A percentile compares a stretch with the other conserved stretches of the same genome.
These are phyloP conservation scores for Nematocida sp. DNA, from an alignment of 371 early-diverging fungal species.

Conservation along the genomic window DNA sequence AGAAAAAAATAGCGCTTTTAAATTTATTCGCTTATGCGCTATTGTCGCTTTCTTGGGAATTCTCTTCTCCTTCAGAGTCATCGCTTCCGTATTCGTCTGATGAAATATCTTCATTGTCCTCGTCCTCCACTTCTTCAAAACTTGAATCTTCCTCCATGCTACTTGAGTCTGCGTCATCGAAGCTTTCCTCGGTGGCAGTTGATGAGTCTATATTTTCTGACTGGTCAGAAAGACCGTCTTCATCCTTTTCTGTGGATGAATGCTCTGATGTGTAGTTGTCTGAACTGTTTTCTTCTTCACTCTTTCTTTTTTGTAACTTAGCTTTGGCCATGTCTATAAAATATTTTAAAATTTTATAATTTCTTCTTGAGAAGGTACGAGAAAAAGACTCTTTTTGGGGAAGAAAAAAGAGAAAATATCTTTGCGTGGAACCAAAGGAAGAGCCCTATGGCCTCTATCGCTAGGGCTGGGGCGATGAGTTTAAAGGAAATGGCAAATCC, in stretches of 20 bases:
- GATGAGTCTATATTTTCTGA: slow-evolving; percentile 30
- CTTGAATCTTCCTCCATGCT: slow-evolving; percentile 23
- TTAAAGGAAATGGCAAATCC: slow-evolving; percentile 24
- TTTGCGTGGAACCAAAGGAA: slow-evolving; percentile 4
- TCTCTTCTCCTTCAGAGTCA: slow-evolving; percentile 18
- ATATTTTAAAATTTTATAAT: slow-evolving; percentile 37
- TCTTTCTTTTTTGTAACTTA: slow-evolving; percentile 37
- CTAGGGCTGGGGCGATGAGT: neutral
- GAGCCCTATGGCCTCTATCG: slow-evolving; percentile 19
- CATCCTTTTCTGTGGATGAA: neutral
- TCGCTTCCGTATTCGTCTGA: slow-evolving; percentile 30
- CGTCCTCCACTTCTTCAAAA: slow-evolving; percentile 40
- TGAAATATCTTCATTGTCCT: too few species aligned
- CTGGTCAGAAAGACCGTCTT: slow-evolving; percentile 7
- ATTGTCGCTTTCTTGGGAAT: neutral
- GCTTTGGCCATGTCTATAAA: slow-evolving; percentile 28
- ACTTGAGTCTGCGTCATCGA: slow-evolving; percentile 29
- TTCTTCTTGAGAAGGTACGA: neutral
- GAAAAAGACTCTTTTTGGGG: slow-evolving; percentile 5
- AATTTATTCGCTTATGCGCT: slow-evolving; percentile 14
- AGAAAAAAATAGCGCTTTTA: neutral
- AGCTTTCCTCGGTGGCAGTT: slow-evolving; percentile 19
- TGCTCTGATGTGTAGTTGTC: slow-evolving; percentile 40
- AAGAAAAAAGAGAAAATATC: neutral
- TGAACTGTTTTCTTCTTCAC: slow-evolving; percentile 1